phyloP scores from a whole-genome alignment of 1,284 basidiomycete genomes.

The Coniferiporia sulphurascens region DNA sequence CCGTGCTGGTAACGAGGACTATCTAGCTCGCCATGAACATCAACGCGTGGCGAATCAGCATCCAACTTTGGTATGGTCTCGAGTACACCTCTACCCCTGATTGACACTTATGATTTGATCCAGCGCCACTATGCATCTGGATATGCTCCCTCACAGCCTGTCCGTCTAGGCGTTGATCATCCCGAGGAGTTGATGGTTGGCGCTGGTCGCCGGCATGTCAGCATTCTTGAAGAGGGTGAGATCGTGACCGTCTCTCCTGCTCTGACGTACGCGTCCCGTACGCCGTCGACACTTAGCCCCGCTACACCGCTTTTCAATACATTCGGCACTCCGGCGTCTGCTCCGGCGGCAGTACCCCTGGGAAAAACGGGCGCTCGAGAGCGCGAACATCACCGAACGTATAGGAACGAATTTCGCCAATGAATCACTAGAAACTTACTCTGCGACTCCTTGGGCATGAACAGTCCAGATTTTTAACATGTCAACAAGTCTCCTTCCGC shows the following conservation, averaged over 20 bases:
- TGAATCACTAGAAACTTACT: constrained; percentile 15
- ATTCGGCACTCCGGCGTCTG: constrained; percentile 16
- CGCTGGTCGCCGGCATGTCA: constrained; percentile 19
- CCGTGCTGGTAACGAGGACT: background rate
- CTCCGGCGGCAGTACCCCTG: constrained; percentile 12
- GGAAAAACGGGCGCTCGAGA: constrained; percentile 7
- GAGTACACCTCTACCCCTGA: background rate
- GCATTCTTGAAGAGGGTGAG: constrained; percentile 31
- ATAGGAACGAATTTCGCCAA: constrained; percentile 12
- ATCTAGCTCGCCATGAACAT: background rate
- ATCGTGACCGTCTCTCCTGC: constrained; percentile 34
- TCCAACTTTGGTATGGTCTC: background rate
- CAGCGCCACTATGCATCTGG: background rate
- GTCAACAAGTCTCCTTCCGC: background rate
- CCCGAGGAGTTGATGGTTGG: background rate
- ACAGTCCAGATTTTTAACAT: background rate
- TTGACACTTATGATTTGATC: background rate
- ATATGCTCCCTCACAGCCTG: background rate
- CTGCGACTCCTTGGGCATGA: background rate
- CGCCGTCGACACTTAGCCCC: constrained; percentile 56
- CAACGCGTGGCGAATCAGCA: background rate
- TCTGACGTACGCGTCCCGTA: constrained; percentile 53
- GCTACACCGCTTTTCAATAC: constrained; percentile 54
- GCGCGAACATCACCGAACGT: constrained; percentile 4
- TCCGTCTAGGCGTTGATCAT: background rate